phyloP scores from a whole-genome alignment of 306 rosid genomes.

The Calophaca sinica region DNA sequence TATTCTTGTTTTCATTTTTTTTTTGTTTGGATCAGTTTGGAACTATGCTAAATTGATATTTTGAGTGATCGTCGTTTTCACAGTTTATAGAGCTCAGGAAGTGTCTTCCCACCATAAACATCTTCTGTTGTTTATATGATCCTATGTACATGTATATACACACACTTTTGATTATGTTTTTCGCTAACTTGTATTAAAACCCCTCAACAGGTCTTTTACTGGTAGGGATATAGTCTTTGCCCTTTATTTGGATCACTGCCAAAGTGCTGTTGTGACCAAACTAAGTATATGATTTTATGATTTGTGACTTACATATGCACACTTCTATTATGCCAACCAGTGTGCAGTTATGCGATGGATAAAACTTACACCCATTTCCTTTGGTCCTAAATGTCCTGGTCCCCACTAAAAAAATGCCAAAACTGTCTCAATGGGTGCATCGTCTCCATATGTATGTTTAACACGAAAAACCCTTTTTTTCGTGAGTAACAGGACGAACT shows the following conservation, averaged over 20 bases:
- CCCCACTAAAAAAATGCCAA: no score
- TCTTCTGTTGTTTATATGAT: not conserved
- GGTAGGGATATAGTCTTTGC: not conserved
- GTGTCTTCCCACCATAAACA: not conserved
- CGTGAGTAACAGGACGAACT: no score
- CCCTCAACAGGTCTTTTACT: not conserved
- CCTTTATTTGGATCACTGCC: not conserved
- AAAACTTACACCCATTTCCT: no score
- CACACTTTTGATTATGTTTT: no score
- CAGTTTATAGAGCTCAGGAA: slow-evolving; percentile 1
- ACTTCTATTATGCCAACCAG: no score
- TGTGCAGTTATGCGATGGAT: no score
- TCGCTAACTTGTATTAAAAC: no score
- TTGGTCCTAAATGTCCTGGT: no score
- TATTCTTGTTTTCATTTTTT: no score
- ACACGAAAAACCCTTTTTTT: no score
- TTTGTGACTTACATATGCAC: not conserved
- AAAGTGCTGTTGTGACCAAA: slow-evolving; percentile 1
- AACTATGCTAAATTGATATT: not conserved
- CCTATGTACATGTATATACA: not conserved
- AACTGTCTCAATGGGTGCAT: no score
- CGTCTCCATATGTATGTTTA: no score
- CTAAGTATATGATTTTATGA: not conserved
- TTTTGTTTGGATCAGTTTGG: not conserved
- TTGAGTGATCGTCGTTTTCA: not conserved